phyloP scores from a whole-genome alignment of 352 stramenopile species.

The Phytophthora palmivora region DNA sequence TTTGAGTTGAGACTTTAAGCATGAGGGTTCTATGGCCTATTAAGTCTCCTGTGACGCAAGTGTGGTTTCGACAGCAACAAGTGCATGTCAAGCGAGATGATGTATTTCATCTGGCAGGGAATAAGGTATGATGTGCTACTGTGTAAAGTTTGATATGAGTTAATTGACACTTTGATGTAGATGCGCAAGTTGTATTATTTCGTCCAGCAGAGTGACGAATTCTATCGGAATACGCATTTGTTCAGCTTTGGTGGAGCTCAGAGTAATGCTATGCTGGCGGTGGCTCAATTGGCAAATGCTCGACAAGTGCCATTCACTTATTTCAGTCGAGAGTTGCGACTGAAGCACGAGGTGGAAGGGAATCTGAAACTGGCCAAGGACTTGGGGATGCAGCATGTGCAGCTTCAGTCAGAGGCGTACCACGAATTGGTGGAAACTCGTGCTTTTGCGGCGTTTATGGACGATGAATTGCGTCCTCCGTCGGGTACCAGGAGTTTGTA shows the following conservation, averaged over 20 bases:
- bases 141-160: neutral
- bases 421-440: conserved; percentile 48
- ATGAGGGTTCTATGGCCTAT: conserved; percentile 13
- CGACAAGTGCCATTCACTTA: conserved; percentile 86
- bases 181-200: conserved; percentile 90
- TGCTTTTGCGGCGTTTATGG: conserved; percentile 42
- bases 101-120: conserved; percentile 79
- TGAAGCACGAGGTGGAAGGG: conserved; percentile 29
- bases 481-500: conserved; percentile 36
- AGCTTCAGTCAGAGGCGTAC: conserved; percentile 54
- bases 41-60: conserved; percentile 65
- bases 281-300: conserved; percentile 81
- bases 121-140: conserved; percentile 61
- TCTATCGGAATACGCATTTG: conserved; percentile 65
- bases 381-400: conserved; percentile 76
- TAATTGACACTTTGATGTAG: conserved; percentile 27
- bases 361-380: conserved; percentile 56
- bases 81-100: conserved; percentile 90
- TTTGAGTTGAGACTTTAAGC: neutral
- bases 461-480: conserved; percentile 6
- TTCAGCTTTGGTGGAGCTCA: conserved; percentile 82
- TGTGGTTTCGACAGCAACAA: conserved; percentile 66
- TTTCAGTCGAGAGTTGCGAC: conserved; percentile 60
- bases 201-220: conserved; percentile 64
- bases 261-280: conserved; percentile 88